Evolutionary conservation across 257 asterid species (phyloP).

Genomic region (Fraxinus americana): DNA sequence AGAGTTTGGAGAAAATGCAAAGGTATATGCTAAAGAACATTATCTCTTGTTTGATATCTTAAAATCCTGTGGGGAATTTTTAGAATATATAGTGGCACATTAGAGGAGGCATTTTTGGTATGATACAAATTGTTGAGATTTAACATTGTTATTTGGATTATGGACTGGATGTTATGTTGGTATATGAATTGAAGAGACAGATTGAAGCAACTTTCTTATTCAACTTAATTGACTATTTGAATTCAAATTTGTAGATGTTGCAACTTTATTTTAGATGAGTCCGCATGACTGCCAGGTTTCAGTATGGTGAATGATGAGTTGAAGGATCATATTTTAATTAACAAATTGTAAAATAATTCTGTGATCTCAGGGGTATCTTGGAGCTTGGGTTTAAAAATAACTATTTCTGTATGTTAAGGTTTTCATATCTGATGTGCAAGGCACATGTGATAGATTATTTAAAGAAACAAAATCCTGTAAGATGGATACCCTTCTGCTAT

Average conservation of each 20-base stretch:
- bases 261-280: background rate
- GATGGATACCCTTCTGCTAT: background rate
- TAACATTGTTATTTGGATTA: background rate
- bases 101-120: background rate
- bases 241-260: background rate
- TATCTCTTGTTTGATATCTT: background rate
- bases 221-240: background rate
- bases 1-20: slow-evolving; percentile 88
- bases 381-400: background rate
- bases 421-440: slow-evolving; percentile 2
- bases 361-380: background rate
- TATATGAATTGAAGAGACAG: background rate
- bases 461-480: background rate
- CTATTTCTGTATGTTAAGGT: too few relatives aligned
- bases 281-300: background rate
- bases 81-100: background rate
- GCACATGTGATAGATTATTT: background rate
- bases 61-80: background rate
- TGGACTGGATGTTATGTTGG: background rate
- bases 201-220: background rate
- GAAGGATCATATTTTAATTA: background rate
- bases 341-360: background rate
- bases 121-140: background rate
- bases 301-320: background rate
- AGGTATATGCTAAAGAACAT: slow-evolving; percentile 47